Base-by-base conservation (phyloP, 768 basidiomycete genomes). In the Pisolithus albus region DNA sequence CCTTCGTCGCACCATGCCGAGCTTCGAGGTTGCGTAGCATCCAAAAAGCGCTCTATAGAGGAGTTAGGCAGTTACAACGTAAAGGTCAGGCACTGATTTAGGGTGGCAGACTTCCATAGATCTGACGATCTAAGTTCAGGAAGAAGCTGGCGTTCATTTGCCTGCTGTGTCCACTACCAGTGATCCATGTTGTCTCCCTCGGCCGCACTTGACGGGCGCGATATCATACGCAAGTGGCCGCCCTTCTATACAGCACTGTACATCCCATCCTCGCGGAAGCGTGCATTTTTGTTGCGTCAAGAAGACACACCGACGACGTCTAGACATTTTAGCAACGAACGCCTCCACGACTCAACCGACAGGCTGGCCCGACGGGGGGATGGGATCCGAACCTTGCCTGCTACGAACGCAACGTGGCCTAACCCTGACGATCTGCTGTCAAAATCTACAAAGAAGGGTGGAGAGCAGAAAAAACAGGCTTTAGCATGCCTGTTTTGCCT, bases 401-500 rank as follows among this genome's bases (percentile, higher is more conserved):
- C 65, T 28, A 52, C 57, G 19, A 45, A 41, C 40, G 46, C 64
- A 62, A 64, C 68, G 64, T 68, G 68, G 68, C 2, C 65, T 13
- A 60, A 56, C 65, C 60, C 66, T 59, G 65, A 65, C 54, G 68
- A 67, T 58, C 60, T 64, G 10, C 52, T 51, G 49, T 61, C 62
- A 47, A 67, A 67, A 64, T 59, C 54, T 40, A n/a, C 54, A 28
- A 69, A 67, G 66, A 69, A 64, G 59, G 56, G 60, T 44, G 66
- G 68, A 21, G 66, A 67, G 32, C 67, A 74, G 62, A 71, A 72
- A 64, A 75, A 75, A 63, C 74, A 76, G 50, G 71, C 70, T 50
- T 65, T 76, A 50, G 72, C 73, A 51, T 76, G 75, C 52, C 60
- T 72, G 47, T 77, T 77, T 64, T 77, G 75, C 55, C 66, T 76